These are phyloP conservation scores for Podospora pseudoanserina DNA, from an alignment of 495 filamentous ascomycete genomes.

Conservation along the genomic window DNA sequence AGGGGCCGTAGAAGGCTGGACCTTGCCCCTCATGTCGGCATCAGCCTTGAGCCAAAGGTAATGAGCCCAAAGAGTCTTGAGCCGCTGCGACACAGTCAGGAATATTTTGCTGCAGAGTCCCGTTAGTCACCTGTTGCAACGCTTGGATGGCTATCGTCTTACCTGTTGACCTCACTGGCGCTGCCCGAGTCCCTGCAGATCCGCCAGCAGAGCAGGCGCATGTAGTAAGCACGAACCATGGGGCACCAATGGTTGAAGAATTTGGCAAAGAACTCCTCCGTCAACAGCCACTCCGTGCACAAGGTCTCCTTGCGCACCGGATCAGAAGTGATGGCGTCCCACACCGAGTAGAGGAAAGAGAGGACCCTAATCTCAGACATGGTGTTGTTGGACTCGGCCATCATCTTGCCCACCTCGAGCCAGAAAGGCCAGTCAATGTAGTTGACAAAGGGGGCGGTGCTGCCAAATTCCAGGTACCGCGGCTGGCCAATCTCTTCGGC, in stretches of 20 bases:
- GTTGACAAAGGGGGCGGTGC: constrained; percentile 15
- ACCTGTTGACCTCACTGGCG: constrained; percentile 65
- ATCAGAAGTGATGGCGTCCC: constrained; percentile 68
- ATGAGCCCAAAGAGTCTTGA: constrained; percentile 73
- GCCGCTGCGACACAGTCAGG: constrained; percentile 60
- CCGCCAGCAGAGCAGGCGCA: constrained; percentile 91
- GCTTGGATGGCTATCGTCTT: constrained; percentile 35
- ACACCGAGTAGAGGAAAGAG: constrained; percentile 77
- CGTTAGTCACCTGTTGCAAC: constrained; percentile 12
- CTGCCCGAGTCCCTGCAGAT: constrained; percentile 73
- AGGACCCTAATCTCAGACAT: constrained; percentile 90
- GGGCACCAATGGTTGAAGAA: constrained; percentile 98
- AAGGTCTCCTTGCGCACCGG: constrained; percentile 65
- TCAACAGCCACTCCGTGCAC: constrained; percentile 78
- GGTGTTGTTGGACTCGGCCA: constrained; percentile 85
- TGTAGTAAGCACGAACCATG: constrained; percentile 95
- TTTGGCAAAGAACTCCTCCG: constrained; percentile 70
- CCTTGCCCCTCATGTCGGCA: constrained; percentile 51
- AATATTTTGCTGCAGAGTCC: constrained; percentile 57
- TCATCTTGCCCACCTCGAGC: constrained; percentile 76
- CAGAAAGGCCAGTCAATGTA: constrained; percentile 83
- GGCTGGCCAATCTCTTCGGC: constrained; percentile 13
- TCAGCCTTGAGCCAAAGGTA: constrained; percentile 70
- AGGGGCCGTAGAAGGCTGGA: constrained; percentile 71
- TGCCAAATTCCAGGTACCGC: constrained; percentile 14